A percentile compares a stretch with the other conserved stretches of the same genome.
Conservation (phyloP, 2,329 filamentous ascomycete genomes). For the Metarhizium humberi region DNA sequence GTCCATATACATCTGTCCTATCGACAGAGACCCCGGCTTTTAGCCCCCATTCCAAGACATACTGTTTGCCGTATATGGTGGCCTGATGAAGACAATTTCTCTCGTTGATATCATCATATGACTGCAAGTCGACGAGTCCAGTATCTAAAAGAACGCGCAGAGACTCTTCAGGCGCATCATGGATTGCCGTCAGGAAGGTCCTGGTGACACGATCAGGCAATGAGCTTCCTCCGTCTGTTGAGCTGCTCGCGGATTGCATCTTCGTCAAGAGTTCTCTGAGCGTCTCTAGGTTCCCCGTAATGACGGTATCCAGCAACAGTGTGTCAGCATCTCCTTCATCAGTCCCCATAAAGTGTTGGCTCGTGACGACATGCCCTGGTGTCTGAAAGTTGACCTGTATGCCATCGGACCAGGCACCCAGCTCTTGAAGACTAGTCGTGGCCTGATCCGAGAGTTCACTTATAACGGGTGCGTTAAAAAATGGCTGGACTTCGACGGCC, state of each 20-base stretch:
- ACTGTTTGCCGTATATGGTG: constrained; percentile 81
- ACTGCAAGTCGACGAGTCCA: constrained; percentile 76
- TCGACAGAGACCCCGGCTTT: constrained; percentile 65
- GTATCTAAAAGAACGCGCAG: constrained; percentile 72
- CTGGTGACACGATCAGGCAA: constrained; percentile 72
- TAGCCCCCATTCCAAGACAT: constrained; percentile 71
- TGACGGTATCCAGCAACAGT: constrained; percentile 78
- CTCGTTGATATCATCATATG: constrained; percentile 96
- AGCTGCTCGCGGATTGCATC: constrained; percentile 47
- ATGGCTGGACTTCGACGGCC: constrained; percentile 94
- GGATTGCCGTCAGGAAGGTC: constrained; percentile 83
- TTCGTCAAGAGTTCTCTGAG: constrained; percentile 74
- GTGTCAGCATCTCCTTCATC: constrained; percentile 88
- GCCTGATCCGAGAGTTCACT: constrained; percentile 95
- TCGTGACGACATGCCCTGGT: constrained; percentile 55
- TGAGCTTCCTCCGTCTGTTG: constrained; percentile 46
- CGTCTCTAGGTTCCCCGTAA: constrained; percentile 67
- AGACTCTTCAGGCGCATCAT: constrained; percentile 71
- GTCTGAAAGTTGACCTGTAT: constrained; percentile 79
- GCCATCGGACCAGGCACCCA: constrained; percentile 94
- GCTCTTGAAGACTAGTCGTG: constrained; percentile 88
- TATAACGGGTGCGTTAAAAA: constrained; percentile 95
- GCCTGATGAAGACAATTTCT: constrained; percentile 93
- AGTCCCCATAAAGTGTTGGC: constrained; percentile 57
- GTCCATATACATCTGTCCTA: constrained; percentile 84